Evolutionary conservation across 2,329 filamentous ascomycete species (phyloP), one percentile per base, ranked within the genome.

Genomic region (Cladophialophora carrionii): DNA sequence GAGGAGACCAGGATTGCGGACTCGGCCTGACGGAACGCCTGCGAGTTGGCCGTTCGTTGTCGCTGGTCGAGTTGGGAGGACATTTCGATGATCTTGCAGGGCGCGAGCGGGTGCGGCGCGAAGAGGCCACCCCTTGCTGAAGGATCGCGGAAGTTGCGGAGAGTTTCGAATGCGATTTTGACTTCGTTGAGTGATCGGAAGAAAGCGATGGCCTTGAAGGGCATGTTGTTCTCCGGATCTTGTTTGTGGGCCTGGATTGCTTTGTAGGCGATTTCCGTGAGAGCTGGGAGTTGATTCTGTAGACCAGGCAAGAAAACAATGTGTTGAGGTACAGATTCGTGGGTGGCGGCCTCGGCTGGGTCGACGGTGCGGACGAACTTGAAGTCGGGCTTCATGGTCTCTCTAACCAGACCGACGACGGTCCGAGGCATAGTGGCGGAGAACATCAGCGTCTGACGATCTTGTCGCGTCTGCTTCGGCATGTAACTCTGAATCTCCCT

Each of bases 201-300:
- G 80, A 96, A 99, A 49, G 96, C 81, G 66, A 99, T 96, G n/a
- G 92, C 91, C 83, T 99, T 99, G 85, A 98, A 97, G 0, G 91
- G 90, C 78, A 68, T 77, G 73, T 68, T 76, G 71, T 71, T 78
- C 65, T 48, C 74, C 62, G 66, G 75, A 58, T 78, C 75, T 17
- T 72, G 57, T 48, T 71, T 72, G 22, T 79, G 75, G 26, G 80
- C 78, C 32, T 81, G 71, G 64, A 59, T 75, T 62, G 65, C 75
- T 71, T 90, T 87, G 41, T 88, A 80, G 54, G 88, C 80, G 58
- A 97, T 83, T 77, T 98, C 93, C 61, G 95, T 83, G 22, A 98
- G 76, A 2, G 89, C 79, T 17, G 95, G 92, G 66, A 91, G 82
- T 49, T 88, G 79, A 76, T 97, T 96, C 73, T 91, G 88, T 74